phyloP scores from a whole-genome alignment of 148 eudicot species.

The Camellia japonica region DNA sequence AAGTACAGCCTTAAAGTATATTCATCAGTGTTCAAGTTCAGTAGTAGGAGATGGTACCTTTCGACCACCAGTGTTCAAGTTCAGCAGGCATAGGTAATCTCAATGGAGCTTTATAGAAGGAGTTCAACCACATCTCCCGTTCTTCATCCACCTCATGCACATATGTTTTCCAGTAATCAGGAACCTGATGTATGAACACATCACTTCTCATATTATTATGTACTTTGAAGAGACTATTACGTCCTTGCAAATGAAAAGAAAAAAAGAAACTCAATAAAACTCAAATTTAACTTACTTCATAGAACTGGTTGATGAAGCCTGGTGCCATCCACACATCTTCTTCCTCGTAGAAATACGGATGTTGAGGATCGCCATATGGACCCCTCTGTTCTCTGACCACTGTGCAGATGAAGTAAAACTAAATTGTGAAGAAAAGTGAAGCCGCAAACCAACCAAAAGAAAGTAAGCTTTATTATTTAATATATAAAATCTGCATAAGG shows the following conservation, averaged over 20 bases:
- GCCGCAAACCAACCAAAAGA: neutral
- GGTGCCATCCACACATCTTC: conserved; percentile 99
- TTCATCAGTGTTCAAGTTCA: neutral
- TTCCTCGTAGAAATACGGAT: conserved; percentile 90
- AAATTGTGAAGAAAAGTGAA: neutral
- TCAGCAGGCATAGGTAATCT: conserved; percentile 93
- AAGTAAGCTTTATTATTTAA: neutral
- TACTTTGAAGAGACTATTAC: neutral
- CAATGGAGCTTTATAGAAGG: conserved; percentile 80
- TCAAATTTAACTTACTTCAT: conserved; percentile 50
- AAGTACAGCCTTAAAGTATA: too few species aligned
- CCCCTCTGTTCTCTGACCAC: conserved; percentile 95
- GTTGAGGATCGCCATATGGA: conserved; percentile 93
- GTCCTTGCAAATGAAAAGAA: neutral
- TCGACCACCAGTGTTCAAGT: conserved; percentile 87
- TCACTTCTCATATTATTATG: neutral
- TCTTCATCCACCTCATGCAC: conserved; percentile 84
- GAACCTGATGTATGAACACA: conserved; percentile 56
- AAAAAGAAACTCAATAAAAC: neutral
- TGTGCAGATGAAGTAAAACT: conserved; percentile 26
- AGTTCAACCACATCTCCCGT: conserved; percentile 93
- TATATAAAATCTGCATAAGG: neutral
- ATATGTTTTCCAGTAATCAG: conserved; percentile 90
- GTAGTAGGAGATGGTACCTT: conserved; percentile 33
- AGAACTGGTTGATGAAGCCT: conserved; percentile 91